Evolutionary conservation across 176 grass and related monocot genomes (phyloP).

Genomic region (Tillandsia leiboldiana): DNA sequence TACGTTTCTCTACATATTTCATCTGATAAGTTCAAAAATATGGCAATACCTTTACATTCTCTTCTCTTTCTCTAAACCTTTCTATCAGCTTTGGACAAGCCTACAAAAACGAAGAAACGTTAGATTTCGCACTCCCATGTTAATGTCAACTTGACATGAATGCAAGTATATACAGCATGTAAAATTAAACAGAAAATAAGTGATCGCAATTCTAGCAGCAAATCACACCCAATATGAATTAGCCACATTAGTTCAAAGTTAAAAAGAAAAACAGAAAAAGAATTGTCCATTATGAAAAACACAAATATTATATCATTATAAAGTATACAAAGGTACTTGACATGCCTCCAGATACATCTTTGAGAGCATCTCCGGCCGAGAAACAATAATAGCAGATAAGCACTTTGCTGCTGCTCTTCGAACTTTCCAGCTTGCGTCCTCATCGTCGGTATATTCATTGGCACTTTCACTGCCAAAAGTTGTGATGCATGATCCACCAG

Average conservation of each 20-base stretch:
- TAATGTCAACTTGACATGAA: too few relatives aligned
- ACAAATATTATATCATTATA: neutral
- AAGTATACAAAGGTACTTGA: neutral
- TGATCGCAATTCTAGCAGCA: too few relatives aligned
- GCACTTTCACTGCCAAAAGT: constrained; percentile 70
- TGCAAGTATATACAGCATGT: neutral
- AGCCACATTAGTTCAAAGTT: too few relatives aligned
- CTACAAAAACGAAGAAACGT: constrained; percentile 26
- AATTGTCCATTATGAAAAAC: neutral
- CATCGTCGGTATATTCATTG: constrained; percentile 96
- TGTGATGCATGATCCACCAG: constrained; percentile 7
- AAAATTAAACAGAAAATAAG: neutral
- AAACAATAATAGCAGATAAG: constrained; percentile 85
- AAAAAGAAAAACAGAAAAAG: too few relatives aligned
- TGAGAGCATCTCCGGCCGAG: constrained; percentile 77
- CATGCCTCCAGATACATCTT: constrained; percentile 80
- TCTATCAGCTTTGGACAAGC: constrained; percentile 96
- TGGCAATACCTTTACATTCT: constrained; percentile 88
- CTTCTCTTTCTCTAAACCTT: constrained; percentile 91
- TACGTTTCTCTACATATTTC: neutral
- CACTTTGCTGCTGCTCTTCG: constrained; percentile 91
- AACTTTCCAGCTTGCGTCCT: constrained; percentile 98
- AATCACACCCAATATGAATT: too few relatives aligned
- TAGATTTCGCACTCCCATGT: neutral
- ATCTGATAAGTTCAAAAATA: constrained; percentile 2